Evolutionary conservation across 345 rosid species (phyloP).

Genomic region (Eutrema japonicum): DNA sequence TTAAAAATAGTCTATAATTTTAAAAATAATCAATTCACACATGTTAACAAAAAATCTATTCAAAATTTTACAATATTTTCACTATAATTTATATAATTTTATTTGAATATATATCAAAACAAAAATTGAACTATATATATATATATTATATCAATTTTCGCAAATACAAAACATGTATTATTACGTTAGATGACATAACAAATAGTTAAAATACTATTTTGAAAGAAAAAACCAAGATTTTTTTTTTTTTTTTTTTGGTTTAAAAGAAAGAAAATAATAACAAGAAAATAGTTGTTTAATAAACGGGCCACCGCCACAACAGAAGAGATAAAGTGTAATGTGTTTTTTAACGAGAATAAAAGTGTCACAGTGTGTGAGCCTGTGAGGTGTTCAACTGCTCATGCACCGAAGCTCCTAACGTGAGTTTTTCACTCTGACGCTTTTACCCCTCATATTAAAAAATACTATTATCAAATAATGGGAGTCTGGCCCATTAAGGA

Average conservation of each 20-base stretch:
- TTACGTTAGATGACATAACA: constrained; percentile 7
- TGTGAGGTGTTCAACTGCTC: constrained; percentile 35
- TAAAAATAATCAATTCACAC: too few relatives aligned
- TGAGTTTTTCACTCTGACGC: constrained; percentile 10
- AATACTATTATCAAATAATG: not conserved
- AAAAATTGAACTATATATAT: too few relatives aligned
- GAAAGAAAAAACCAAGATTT: not conserved
- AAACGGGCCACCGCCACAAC: constrained; percentile 22
- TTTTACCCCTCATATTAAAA: constrained; percentile 10
- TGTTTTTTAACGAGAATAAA: not conserved
- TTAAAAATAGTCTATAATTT: too few relatives aligned
- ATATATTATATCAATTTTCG: not conserved
- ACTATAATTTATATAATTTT: too few relatives aligned
- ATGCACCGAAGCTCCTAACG: constrained; percentile 43
- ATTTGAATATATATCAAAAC: too few relatives aligned
- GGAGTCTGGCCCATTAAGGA: constrained; percentile 1
- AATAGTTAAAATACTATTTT: not conserved
- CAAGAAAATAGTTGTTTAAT: not conserved
- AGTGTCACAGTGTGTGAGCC: not conserved
- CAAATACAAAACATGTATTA: not conserved
- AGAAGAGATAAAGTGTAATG: constrained; percentile 10
- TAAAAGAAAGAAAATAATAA: not conserved
- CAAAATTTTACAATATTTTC: too few relatives aligned
- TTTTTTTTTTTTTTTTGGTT: too few relatives aligned
- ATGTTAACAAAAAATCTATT: too few relatives aligned